Conservation (phyloP, 2,329 filamentous ascomycete species). For the Pseudogymnoascus sp. region DNA sequence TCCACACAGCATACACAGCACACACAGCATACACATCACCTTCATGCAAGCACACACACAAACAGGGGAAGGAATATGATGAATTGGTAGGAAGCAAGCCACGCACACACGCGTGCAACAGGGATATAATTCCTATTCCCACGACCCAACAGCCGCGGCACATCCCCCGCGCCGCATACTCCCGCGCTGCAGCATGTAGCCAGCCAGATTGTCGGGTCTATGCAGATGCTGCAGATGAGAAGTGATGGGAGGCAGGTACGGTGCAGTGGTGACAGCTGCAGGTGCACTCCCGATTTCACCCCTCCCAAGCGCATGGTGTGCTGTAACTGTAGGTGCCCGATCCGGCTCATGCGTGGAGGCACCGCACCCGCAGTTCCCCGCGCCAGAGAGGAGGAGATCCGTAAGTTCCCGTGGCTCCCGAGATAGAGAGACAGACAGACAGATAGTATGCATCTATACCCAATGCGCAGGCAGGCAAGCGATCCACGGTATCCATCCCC, state of each 20-base stretch:
- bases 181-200: neutral
- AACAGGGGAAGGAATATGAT: neutral
- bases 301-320: neutral
- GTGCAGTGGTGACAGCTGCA: neutral
- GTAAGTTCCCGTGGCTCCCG: neutral
- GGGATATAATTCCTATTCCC: too few species aligned
- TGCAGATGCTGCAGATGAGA: neutral
- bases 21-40: neutral
- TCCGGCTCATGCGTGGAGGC: neutral
- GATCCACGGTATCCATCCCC: too few species aligned
- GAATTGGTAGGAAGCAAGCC: neutral
- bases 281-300: neutral
- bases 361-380: neutral
- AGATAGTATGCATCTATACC: neutral
- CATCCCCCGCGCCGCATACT: neutral
- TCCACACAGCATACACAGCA: neutral
- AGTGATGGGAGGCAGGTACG: neutral
- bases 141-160: neutral
- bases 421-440: neutral
- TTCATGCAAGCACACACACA: neutral
- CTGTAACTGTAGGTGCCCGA: neutral
- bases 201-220: slow-evolving; percentile 9
- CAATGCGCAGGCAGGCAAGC: too few species aligned
- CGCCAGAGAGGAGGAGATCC: neutral
- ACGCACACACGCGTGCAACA: too few species aligned